Percentiles rank a stretch among this genome's conserved stretches.
Conservation (phyloP, 1,284 basidiomycete species). For the Pseudozyma tsukubaensis region DNA sequence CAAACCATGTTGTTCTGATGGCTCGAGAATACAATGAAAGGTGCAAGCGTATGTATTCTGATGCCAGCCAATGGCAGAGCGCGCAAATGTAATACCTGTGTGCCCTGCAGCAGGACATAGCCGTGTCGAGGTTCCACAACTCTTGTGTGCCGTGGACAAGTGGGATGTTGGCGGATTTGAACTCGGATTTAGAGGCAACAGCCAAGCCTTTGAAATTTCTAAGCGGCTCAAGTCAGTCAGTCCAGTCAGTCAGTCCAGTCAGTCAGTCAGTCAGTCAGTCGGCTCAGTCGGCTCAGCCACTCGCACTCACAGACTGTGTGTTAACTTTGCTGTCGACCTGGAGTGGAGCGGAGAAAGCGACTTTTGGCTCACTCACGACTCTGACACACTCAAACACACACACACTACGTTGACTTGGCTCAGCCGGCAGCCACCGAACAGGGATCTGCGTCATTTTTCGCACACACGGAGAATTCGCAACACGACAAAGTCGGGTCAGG, state of each 20-base stretch:
- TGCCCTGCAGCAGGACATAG: slow-evolving; percentile 4
- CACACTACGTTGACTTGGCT: neutral
- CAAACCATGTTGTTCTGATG: neutral
- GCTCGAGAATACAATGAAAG: neutral
- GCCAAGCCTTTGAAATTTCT: neutral
- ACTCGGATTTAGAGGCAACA: slow-evolving; percentile 23
- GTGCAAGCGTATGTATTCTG: neutral
- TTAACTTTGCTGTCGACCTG: no score
- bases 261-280: no score
- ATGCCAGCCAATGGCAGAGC: slow-evolving; percentile 24
- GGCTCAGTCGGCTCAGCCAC: neutral
- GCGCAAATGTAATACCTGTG: slow-evolving; percentile 19
- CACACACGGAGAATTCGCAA: neutral
- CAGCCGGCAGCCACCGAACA: slow-evolving; percentile 22
- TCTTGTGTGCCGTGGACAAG: neutral
- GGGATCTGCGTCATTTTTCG: slow-evolving; percentile 19
- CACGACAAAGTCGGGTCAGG: neutral
- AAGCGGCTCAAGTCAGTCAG: no score
- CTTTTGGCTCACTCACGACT: neutral
- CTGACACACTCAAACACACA: neutral
- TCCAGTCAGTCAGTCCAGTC: neutral
- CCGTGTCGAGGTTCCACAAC: no score
- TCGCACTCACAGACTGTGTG: neutral
- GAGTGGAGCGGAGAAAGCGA: slow-evolving; percentile 1
- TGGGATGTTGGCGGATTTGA: slow-evolving; percentile 6